Base-by-base conservation (phyloP, 768 basidiomycete species). In the Exidia glandulosa region DNA sequence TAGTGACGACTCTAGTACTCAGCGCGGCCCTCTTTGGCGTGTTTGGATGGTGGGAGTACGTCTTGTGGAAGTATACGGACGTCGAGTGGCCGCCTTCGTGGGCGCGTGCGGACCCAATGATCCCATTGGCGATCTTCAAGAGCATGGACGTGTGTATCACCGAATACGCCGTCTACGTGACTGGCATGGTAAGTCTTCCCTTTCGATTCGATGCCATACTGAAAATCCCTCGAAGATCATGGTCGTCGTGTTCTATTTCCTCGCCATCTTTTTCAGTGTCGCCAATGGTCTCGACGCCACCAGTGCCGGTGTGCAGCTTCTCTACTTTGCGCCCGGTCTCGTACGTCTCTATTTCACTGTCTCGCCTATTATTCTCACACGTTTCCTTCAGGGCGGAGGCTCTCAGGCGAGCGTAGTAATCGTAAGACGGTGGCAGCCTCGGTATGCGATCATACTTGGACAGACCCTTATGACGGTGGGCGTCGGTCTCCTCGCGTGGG, bases 311-410 rank as follows among this genome's bases (percentile, higher is more conserved):
- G 68, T 74, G 30, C 79, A 81, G 64, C 62, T 81, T n/a, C 65
- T 81, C n/a, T 81, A 75, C 65, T 79, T 81, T 59, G 71, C 78
- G 1, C 80, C 81, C 12, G 79, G 80, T 45, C 63, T 77, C 64
- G 78, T 78, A 57, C 61, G 75, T 62, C 1, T 31, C 30, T 45
- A 37, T 16, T 19, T 37, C 23, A 9, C 14, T 32, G 7, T 25
- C 62, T 31, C 10, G 27, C n/a, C 41, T 27, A 32, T 47, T 6
- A 32, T 30, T 52, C 32, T 30, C 14, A 7, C 47, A 7, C 36
- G 14, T 54, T 23, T 29, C 9, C 41, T 16, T 23, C 59, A 77
- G 76, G 79, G 79, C 23, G 66, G 32, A 3, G 79, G 79, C 2
- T 63, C 71, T 5, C 36, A 74, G 2, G 32, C 72, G 2, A 63